Evolutionary conservation across 345 rosid genomes (phyloP), one percentile per base, ranked within the genome.

Genomic region (Sisymbrium altissimum): DNA sequence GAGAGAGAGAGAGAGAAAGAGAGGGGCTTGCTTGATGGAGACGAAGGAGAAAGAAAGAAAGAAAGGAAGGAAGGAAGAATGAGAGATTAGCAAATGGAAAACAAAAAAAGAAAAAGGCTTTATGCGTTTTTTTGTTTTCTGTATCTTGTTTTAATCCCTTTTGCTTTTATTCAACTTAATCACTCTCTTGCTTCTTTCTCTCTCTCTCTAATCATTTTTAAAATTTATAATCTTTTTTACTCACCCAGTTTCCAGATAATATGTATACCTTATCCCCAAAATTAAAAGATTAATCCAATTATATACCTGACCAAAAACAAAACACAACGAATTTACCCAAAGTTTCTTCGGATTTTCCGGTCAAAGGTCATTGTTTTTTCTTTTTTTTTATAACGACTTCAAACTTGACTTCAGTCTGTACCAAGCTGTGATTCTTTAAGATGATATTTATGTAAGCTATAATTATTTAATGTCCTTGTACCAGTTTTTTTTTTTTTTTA

Each of bases 21-120:
- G 12, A 36, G 21, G 6, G 39, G 59, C 3, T 76, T 58, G 80
- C 80, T 65, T 77, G 80, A 65, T 55, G 67, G 75, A 73, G 79
- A 68, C 71, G 67, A 53, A 7, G 65, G 25, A 53, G 70, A 25
- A 64, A 40, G 23, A 38, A 61, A 17, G 45, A 41, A 41, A 1
- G 11, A 39, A 6, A 54, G 72, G 14, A 41, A 1, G n/a, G n/a
- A n/a, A 40, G 23, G 25, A 61, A 17, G 12, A 40, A 7, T 40
- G 73, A 67, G 14, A 67, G 73, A 75, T 9, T 48, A 38, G 21
- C 45, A 6, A 66, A 46, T 59, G 61, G 67, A 38, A 10, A 44
- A 70, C 35, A 32, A 38, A 10, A 44, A 70, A 43, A 32, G 36
- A n/a, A 41, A 41, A 43, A 68, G 64, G 25, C 44, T 46, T 46